Base-by-base conservation (phyloP, 176 grass and related monocot genomes). In the Oryza nivara region DNA sequence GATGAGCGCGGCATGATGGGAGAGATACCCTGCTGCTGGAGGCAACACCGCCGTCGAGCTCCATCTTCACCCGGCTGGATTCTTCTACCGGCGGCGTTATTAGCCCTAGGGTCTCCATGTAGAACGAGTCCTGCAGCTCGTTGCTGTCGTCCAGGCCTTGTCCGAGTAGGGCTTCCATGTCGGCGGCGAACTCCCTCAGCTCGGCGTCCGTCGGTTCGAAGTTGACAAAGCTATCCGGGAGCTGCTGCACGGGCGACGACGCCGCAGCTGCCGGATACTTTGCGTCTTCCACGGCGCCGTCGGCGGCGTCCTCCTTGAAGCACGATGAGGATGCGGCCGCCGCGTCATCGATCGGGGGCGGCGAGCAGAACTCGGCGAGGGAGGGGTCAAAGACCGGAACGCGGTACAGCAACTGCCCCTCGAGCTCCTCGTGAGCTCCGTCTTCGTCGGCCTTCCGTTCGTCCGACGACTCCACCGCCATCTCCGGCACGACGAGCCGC, bases 91-190 rank as follows among this genome's bases (percentile, higher is more conserved):
- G 67, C 0, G 91, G 67, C 22, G 85, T 75, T 19, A 87, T 45
- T 38, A 93, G 83, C 43, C 89, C 96, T 51, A 93, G 87, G 30
- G 88, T 88, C 74, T 93, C 89, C 89, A 95, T 84, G 78, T 83
- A 87, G 88, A 92, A 91, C 8, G 95, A 88, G 23, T 86, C 84
- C 9, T 85, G 81, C 23, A 78, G 67, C 60, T 80, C 86, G 80
- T 77, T 75, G 76, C 89, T 3, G 28, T 80, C 70, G 44, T 89
- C 77, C 41, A 92, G 77, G 34, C 82, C 90, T 32, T 80, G 64
- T 2, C 93, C 83, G 23, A 98, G 93, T 41, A 98, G 92, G 3
- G 89, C 91, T 77, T 98, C 93, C 93, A 98, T 98, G 83, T 95
- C 90, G 6, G 93, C 91, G 19, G 96, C 96, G 76, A 98, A 98